phyloP scores from a whole-genome alignment of 495 filamentous ascomycete genomes.

The Xylaria castorea region DNA sequence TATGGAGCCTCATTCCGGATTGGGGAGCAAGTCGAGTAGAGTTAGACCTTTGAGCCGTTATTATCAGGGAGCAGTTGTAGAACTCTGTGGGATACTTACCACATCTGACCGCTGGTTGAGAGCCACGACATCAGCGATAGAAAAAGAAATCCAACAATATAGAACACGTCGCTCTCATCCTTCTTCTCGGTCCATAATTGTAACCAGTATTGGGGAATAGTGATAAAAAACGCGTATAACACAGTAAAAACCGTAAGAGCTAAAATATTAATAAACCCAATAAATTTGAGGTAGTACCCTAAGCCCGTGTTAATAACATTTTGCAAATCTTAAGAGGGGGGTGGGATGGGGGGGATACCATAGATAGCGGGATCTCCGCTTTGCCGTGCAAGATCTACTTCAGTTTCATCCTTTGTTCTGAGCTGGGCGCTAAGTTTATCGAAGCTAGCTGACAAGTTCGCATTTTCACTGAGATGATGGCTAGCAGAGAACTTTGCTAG shows the following conservation, averaged over 20 bases:
- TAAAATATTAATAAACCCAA: constrained; percentile 55
- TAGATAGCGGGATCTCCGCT: too few relatives aligned
- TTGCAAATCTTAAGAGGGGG: not conserved
- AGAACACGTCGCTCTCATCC: constrained; percentile 31
- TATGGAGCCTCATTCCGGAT: constrained; percentile 31
- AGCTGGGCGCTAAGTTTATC: not conserved
- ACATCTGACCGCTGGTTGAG: constrained; percentile 38
- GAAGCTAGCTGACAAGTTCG: not conserved
- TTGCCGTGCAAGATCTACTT: too few relatives aligned
- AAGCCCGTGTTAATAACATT: not conserved
- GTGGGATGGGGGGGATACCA: constrained; percentile 33
- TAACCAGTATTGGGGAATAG: constrained; percentile 49
- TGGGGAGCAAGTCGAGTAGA: constrained; percentile 31
- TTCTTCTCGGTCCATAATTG: constrained; percentile 46
- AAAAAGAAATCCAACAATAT: constrained; percentile 39
- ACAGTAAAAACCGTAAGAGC: constrained; percentile 41
- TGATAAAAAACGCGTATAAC: constrained; percentile 45
- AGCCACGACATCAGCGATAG: constrained; percentile 42
- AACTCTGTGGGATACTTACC: constrained; percentile 27
- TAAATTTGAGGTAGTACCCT: constrained; percentile 63
- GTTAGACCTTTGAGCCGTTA: constrained; percentile 25
- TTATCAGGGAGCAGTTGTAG: not conserved
- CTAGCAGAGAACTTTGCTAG: constrained; percentile 34
- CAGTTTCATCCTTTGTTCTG: too few relatives aligned
- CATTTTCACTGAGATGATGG: constrained; percentile 12